Conservation (phyloP, 805 yeast species). For the Cyberlindnera xishuangbannaensis region DNA sequence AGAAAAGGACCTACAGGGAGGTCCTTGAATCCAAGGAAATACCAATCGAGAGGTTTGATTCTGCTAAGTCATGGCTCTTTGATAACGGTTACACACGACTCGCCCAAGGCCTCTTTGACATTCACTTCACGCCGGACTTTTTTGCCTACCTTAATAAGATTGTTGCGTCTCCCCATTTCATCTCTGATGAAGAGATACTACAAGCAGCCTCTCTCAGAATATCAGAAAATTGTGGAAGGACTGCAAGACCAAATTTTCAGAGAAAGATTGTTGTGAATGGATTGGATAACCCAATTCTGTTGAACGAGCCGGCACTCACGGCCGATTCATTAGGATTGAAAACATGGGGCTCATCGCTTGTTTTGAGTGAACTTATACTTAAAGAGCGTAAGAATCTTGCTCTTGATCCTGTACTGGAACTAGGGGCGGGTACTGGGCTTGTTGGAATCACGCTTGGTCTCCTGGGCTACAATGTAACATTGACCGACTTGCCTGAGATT, state of each 20-base stretch:
- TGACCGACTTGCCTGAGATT: constrained; percentile 81
- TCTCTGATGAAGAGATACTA: constrained; percentile 36
- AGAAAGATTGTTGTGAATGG: constrained; percentile 50
- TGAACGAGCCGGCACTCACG: constrained; percentile 82
- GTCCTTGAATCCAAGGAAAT: constrained; percentile 34
- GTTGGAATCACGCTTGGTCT: constrained; percentile 67
- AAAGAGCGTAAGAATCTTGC: constrained; percentile 25
- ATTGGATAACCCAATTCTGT: constrained; percentile 25
- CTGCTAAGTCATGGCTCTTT: constrained; percentile 41
- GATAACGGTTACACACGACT: constrained; percentile 30
- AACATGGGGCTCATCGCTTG: constrained; percentile 92
- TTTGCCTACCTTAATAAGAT: constrained; percentile 45
- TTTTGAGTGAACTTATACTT: constrained; percentile 53
- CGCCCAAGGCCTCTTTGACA: constrained; percentile 24
- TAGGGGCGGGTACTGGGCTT: constrained; percentile 96
- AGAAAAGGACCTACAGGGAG: constrained; percentile 8
- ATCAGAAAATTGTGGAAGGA: constrained; percentile 78
- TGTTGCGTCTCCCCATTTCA: constrained; percentile 37
- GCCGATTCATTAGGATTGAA: constrained; percentile 85
- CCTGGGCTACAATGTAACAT: constrained; percentile 36
- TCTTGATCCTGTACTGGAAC: constrained; percentile 43
- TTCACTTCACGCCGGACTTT: constrained; percentile 32
- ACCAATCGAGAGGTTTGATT: constrained; percentile 18
- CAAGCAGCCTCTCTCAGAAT: constrained; percentile 58
- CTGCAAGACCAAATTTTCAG: constrained; percentile 69